Conservation (phyloP, 192 early-diverging fungal genomes). For the Linnemannia hyalina region DNA sequence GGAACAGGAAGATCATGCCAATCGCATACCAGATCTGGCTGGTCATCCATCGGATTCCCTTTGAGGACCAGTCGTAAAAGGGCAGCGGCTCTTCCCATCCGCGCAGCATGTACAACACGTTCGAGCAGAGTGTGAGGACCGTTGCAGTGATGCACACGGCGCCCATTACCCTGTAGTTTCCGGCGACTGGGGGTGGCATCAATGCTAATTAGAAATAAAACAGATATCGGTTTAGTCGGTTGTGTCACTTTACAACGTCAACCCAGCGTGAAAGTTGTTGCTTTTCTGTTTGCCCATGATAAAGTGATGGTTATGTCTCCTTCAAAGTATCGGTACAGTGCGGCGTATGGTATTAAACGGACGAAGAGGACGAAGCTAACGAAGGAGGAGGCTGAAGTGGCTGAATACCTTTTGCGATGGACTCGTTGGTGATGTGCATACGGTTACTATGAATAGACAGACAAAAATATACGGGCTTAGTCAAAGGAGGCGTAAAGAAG, state of each 20-base stretch:
- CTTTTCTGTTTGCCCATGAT: not conserved
- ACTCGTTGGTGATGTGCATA: constrained; percentile 49
- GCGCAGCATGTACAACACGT: constrained; percentile 52
- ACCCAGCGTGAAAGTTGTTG: not conserved
- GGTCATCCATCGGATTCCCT: constrained; percentile 50
- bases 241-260: not conserved
- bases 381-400: not conserved
- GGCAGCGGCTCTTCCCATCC: constrained; percentile 52
- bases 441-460: constrained; percentile 29
- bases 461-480: not conserved
- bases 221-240: constrained; percentile 12
- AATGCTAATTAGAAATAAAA: constrained; percentile 21
- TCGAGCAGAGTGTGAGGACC: constrained; percentile 39
- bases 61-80: constrained; percentile 51
- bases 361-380: too few relatives aligned
- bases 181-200: constrained; percentile 34
- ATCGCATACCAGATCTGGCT: constrained; percentile 57
- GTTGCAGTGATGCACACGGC: constrained; percentile 34
- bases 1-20: constrained; percentile 54
- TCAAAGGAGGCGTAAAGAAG: not conserved
- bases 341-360: not conserved
- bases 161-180: constrained; percentile 46
- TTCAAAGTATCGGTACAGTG: not conserved
- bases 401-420: constrained; percentile 51
- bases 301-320: not conserved